These are phyloP conservation scores for Apiospora koreana DNA, from an alignment of 2,329 filamentous ascomycete species.

Conservation along the genomic window DNA sequence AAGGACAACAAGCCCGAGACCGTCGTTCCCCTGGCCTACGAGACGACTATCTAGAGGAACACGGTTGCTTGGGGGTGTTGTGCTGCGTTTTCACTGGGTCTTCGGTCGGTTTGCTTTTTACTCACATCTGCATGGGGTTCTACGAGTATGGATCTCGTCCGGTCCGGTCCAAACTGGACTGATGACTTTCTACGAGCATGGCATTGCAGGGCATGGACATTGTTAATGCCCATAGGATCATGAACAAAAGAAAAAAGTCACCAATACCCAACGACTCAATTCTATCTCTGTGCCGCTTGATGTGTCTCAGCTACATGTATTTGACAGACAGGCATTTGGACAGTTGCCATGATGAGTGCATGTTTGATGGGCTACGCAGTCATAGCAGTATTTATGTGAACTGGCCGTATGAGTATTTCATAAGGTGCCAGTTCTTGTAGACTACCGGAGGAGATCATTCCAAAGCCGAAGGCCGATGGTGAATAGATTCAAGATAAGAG, in stretches of 20 bases:
- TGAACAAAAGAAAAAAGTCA: slow-evolving; percentile 13
- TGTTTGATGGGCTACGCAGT: not conserved
- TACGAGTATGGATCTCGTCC: slow-evolving; percentile 15
- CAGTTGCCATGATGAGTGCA: not conserved
- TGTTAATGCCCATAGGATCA: slow-evolving; percentile 11
- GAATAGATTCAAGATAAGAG: not conserved
- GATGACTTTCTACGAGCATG: slow-evolving; percentile 12
- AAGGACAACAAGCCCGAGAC: slow-evolving; percentile 89
- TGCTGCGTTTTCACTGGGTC: slow-evolving; percentile 28
- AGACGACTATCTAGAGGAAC: slow-evolving; percentile 84
- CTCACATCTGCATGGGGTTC: slow-evolving; percentile 30
- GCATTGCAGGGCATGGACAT: slow-evolving; percentile 10
- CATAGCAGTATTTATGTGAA: not conserved
- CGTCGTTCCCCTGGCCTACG: slow-evolving; percentile 89
- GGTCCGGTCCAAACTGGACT: slow-evolving; percentile 9
- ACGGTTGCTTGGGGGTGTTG: slow-evolving; percentile 30
- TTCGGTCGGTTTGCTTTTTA: slow-evolving; percentile 32
- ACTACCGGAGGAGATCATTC: not conserved
- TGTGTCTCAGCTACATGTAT: not conserved
- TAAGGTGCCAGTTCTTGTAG: not conserved
- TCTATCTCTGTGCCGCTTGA: not conserved
- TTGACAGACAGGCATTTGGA: not conserved
- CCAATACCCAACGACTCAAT: slow-evolving; percentile 10
- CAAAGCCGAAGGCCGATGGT: not conserved
- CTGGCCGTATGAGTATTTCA: not conserved